Base-by-base conservation (phyloP, 2,329 filamentous ascomycete genomes). In the Metarhizium album region DNA sequence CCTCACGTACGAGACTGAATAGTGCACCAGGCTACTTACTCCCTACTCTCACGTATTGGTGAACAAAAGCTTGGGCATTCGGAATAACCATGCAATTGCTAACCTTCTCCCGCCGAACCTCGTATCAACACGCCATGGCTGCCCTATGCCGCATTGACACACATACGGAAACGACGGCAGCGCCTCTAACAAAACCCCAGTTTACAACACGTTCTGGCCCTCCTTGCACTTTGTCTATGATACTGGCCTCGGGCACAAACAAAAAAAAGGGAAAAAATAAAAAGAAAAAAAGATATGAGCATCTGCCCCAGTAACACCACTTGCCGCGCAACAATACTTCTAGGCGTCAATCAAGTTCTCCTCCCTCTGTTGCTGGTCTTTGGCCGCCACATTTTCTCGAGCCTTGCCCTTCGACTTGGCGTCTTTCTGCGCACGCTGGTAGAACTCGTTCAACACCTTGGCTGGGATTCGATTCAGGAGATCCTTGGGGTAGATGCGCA, bases 401-500 rank as follows among this genome's bases (percentile, higher is more conserved):
- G 74, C 74, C 69, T 81, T 78, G 56, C 72, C 75, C 73, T 84
- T 84, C 54, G 72, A 72, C 72, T 85, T 84, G 56, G 77, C 70
- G 55, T 82, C 78, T 60, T 76, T 76, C 47, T 77, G 72, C 51
- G 80, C 79, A 59, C 86, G 77, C 64, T 84, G 81, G 70, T 91
- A 93, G 74, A 82, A 93, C 68, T 91, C 87, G 63, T 90, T 84
- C 61, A 93, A 79, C 42, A 89, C 67, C 74, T 90, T 89, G 74
- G 82, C 82, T 53, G 87, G 87, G 64, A 93, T 90, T 72, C 94
- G 88, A 76, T 98, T 98, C 62, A 98, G 86, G 60, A 96, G 74
- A 63, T 98, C 93, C 82, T 95, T 96, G 70, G 91, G 91, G 78
- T 91, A 98, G 70, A 98, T 95, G 59, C 93, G 84, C 59, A 98